Conservation (phyloP, 768 basidiomycete species). For the Agrocybe chaxingu region DNA sequence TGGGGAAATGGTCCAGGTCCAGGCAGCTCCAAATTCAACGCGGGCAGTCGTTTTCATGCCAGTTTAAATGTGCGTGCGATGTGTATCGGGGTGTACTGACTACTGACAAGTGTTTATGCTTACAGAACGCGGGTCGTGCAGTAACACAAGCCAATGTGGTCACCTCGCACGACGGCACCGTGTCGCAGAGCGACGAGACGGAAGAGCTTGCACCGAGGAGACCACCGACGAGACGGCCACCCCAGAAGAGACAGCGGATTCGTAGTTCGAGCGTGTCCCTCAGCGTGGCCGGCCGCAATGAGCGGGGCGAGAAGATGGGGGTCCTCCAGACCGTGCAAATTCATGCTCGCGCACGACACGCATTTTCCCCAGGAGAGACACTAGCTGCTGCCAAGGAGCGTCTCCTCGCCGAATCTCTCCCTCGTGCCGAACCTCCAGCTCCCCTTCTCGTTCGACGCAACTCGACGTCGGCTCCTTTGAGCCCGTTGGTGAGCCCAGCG, state of each 20-base stretch:
- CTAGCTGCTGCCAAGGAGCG: slow-evolving; percentile 17
- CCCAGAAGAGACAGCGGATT: slow-evolving; percentile 34
- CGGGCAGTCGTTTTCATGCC: slow-evolving; percentile 69
- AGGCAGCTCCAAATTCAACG: slow-evolving; percentile 68
- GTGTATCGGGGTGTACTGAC: not conserved
- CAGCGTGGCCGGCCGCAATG: slow-evolving; percentile 35
- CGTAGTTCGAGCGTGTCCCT: slow-evolving; percentile 64
- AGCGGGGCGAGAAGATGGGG: slow-evolving; percentile 42
- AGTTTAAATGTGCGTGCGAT: slow-evolving; percentile 52
- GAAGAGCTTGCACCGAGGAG: slow-evolving; percentile 41
- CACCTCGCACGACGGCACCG: slow-evolving; percentile 47
- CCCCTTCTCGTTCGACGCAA: slow-evolving; percentile 44
- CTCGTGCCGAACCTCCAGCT: slow-evolving; percentile 18
- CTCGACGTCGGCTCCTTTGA: slow-evolving; percentile 36
- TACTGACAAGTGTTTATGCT: slow-evolving; percentile 1
- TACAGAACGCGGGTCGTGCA: slow-evolving; percentile 64
- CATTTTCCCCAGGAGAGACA: slow-evolving; percentile 37
- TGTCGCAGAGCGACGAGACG: slow-evolving; percentile 51
- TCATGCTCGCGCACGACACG: slow-evolving; percentile 60
- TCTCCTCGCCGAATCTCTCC: slow-evolving; percentile 13
- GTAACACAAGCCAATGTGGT: slow-evolving; percentile 70
- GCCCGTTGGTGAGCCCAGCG: slow-evolving; percentile 18
- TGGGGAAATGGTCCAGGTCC: slow-evolving; percentile 59
- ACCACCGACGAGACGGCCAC: slow-evolving; percentile 24
- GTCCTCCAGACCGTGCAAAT: slow-evolving; percentile 64